Conservation (phyloP, 202 grass and related monocot species). For the Zizania palustris region DNA sequence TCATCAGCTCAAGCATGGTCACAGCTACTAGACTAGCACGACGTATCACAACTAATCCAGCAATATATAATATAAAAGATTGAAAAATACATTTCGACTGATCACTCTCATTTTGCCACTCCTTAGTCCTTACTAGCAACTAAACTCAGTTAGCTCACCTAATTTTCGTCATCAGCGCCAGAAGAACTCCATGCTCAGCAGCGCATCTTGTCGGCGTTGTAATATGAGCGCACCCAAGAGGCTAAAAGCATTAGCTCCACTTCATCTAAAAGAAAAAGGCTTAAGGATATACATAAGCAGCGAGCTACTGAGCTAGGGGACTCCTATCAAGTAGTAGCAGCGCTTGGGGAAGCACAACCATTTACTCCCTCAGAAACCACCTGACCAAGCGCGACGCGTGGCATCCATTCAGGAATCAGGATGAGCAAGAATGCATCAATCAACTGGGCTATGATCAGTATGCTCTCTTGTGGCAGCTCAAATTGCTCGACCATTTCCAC, state of each 20-base stretch:
- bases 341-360: slow-evolving; percentile 10
- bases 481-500: slow-evolving; percentile 55
- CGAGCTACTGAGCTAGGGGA: too few species aligned
- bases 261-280: slow-evolving; percentile 19
- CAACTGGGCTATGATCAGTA: slow-evolving; percentile 49
- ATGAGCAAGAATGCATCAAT: slow-evolving; percentile 61
- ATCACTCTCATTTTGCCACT: not conserved
- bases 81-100: not conserved
- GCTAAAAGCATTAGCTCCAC: slow-evolving; percentile 26
- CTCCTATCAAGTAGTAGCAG: not conserved
- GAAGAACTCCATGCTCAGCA: slow-evolving; percentile 20
- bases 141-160: not conserved
- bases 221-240: slow-evolving; percentile 18
- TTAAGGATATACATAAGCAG: slow-evolving; percentile 22
- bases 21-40: not conserved
- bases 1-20: not conserved
- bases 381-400: slow-evolving; percentile 14
- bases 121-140: not conserved
- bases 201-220: slow-evolving; percentile 31
- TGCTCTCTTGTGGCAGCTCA: slow-evolving; percentile 41
- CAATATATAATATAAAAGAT: not conserved
- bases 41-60: not conserved
- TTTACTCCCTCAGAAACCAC: slow-evolving; percentile 21
- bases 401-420: slow-evolving; percentile 48
- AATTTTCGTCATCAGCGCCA: slow-evolving; percentile 45